phyloP scores from a whole-genome alignment of 495 filamentous ascomycete species.

The Penicillium fimorum region DNA sequence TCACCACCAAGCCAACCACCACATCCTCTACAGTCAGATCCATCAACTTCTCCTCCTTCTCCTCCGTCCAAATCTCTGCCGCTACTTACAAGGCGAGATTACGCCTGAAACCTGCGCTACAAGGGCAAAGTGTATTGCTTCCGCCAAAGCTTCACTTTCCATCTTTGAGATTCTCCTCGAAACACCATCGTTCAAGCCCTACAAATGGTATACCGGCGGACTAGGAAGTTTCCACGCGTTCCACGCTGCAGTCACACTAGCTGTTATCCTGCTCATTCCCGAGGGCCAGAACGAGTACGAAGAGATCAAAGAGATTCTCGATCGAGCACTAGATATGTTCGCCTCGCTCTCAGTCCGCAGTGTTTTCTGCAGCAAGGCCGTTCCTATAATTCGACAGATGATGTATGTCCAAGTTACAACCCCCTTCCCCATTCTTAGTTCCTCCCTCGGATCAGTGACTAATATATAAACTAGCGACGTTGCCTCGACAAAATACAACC shows the following conservation, averaged over 20 bases:
- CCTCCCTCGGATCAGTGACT: background rate
- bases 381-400: conserved; percentile 39
- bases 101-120: conserved; percentile 40
- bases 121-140: conserved; percentile 42
- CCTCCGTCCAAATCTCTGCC: conserved; percentile 42
- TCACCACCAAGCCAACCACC: conserved; percentile 44
- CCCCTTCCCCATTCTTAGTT: background rate
- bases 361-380: conserved; percentile 43
- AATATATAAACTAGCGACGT: conserved; percentile 19
- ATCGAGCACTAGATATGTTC: conserved; percentile 36
- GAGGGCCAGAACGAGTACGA: conserved; percentile 34
- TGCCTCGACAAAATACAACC: conserved; percentile 12
- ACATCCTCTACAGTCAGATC: conserved; percentile 48
- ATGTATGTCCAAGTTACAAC: conserved; percentile 29
- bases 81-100: conserved; percentile 41
- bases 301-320: conserved; percentile 34
- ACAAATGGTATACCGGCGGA: conserved; percentile 49
- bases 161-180: conserved; percentile 41
- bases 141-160: conserved; percentile 40
- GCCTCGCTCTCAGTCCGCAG: conserved; percentile 41
- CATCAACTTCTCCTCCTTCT: conserved; percentile 50
- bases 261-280: conserved; percentile 31
- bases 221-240: conserved; percentile 44
- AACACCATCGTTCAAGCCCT: conserved; percentile 37
- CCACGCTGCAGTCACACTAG: conserved; percentile 38